Percentiles rank a stretch among this genome's conserved stretches.
These are phyloP conservation scores for Didymella sp. DNA, from an alignment of 2,329 filamentous ascomycete species.

Conservation along the genomic window DNA sequence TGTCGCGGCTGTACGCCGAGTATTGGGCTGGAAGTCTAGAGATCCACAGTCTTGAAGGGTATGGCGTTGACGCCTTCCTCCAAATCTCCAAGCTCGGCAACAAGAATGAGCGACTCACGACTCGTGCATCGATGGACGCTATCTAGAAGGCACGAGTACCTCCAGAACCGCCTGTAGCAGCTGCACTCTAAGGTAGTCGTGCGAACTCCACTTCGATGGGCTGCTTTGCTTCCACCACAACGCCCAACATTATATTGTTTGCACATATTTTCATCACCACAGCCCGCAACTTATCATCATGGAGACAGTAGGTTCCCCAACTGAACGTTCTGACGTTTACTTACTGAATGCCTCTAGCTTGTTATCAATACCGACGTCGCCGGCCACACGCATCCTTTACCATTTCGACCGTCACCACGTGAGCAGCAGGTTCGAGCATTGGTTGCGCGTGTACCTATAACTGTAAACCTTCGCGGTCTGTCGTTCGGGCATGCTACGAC, in stretches of 20 bases:
- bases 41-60: slow-evolving; percentile 91
- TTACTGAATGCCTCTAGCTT: slow-evolving; percentile 13
- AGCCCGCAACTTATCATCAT: slow-evolving; percentile 1
- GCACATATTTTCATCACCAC: slow-evolving; percentile 4
- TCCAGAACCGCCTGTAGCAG: neutral
- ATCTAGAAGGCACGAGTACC: slow-evolving; percentile 39
- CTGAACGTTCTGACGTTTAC: neutral
- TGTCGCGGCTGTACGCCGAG: slow-evolving; percentile 94
- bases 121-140: slow-evolving; percentile 60
- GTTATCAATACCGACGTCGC: neutral
- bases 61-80: slow-evolving; percentile 93
- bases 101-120: slow-evolving; percentile 91
- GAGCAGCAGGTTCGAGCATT: slow-evolving; percentile 14
- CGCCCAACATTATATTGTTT: slow-evolving; percentile 12
- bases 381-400: slow-evolving; percentile 31
- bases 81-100: slow-evolving; percentile 97
- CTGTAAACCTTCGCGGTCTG: slow-evolving; percentile 29
- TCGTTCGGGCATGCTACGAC: slow-evolving; percentile 15
- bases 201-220: neutral
- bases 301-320: neutral
- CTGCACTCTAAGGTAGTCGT: neutral
- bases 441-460: slow-evolving; percentile 19
- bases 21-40: slow-evolving; percentile 96
- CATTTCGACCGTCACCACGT: neutral
- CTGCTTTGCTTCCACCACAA: neutral